phyloP scores from a whole-genome alignment of 768 basidiomycete genomes.

The Mycena chlorophos region DNA sequence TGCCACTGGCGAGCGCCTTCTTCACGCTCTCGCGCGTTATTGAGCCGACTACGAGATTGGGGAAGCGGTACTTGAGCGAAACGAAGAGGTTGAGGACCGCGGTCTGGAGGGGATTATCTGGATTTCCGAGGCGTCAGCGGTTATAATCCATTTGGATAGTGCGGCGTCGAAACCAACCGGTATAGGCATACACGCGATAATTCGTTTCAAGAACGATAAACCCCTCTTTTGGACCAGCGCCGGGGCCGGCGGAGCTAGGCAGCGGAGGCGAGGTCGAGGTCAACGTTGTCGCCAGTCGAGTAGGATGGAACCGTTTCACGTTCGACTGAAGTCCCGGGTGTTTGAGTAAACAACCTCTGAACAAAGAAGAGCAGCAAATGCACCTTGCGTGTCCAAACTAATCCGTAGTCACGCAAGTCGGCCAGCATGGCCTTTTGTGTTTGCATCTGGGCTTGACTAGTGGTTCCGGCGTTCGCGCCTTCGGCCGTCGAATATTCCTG shows the following conservation, averaged over 20 bases:
- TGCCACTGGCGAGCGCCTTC: slow-evolving; percentile 90
- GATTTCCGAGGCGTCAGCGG: slow-evolving; percentile 17
- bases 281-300: slow-evolving; percentile 89
- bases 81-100: slow-evolving; percentile 95
- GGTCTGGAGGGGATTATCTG: slow-evolving; percentile 94
- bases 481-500: slow-evolving; percentile 86
- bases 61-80: slow-evolving; percentile 89
- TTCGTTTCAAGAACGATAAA: slow-evolving; percentile 98
- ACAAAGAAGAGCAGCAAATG: slow-evolving; percentile 25
- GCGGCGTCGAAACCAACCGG: slow-evolving; percentile 52
- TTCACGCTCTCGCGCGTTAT: slow-evolving; percentile 95
- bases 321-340: neutral
- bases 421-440: slow-evolving; percentile 86
- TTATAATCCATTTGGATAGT: slow-evolving; percentile 14
- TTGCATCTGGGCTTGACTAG: slow-evolving; percentile 19
- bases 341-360: slow-evolving; percentile 56
- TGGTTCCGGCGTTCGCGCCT: slow-evolving; percentile 50
- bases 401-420: slow-evolving; percentile 92
- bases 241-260: slow-evolving; percentile 60
- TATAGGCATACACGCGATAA: slow-evolving; percentile 97
- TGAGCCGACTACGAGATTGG: slow-evolving; percentile 94
- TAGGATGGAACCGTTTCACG: slow-evolving; percentile 76
- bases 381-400: slow-evolving; percentile 85
- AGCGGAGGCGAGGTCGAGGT: slow-evolving; percentile 87
- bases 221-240: slow-evolving; percentile 68